Evolutionary conservation across 169 alveolate species (phyloP).

Genomic region (Eimeria acervulina): DNA sequence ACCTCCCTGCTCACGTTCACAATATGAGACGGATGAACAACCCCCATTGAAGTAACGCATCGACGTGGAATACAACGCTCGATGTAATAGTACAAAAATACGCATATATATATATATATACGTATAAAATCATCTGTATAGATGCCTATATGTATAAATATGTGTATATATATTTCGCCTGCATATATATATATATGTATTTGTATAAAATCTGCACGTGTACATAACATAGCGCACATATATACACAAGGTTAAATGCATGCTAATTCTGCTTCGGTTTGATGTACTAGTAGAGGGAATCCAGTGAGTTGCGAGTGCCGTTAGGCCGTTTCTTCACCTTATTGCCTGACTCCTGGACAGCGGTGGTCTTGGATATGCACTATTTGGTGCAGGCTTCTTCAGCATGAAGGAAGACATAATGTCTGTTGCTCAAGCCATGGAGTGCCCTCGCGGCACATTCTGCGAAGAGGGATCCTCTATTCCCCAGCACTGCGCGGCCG

Average conservation of each 20-base stretch:
- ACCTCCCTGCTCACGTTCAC: not conserved
- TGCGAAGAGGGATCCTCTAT: slow-evolving; percentile 31
- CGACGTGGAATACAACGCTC: too few species aligned
- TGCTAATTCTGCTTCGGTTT: too few species aligned
- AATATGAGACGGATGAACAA: not conserved
- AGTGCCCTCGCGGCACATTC: slow-evolving; percentile 16
- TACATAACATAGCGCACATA: not conserved
- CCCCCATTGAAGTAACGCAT: too few species aligned
- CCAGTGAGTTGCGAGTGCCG: not conserved
- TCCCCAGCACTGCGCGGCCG: not conserved
- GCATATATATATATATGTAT: too few species aligned
- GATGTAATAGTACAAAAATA: too few species aligned
- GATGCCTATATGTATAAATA: too few species aligned
- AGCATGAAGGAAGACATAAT: not conserved
- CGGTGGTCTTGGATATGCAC: not conserved
- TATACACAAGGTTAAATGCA: not conserved
- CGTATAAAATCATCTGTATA: too few species aligned
- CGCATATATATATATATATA: too few species aligned
- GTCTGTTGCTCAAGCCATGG: not conserved
- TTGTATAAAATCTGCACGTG: not conserved
- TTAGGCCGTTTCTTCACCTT: not conserved
- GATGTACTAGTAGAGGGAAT: not conserved
- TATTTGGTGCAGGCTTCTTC: slow-evolving; percentile 1
- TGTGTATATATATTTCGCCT: too few species aligned
- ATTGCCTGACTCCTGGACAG: not conserved